Evolutionary conservation across 2,329 filamentous ascomycete genomes (phyloP).

Genomic region (Calonectria pseudoreteaudii): DNA sequence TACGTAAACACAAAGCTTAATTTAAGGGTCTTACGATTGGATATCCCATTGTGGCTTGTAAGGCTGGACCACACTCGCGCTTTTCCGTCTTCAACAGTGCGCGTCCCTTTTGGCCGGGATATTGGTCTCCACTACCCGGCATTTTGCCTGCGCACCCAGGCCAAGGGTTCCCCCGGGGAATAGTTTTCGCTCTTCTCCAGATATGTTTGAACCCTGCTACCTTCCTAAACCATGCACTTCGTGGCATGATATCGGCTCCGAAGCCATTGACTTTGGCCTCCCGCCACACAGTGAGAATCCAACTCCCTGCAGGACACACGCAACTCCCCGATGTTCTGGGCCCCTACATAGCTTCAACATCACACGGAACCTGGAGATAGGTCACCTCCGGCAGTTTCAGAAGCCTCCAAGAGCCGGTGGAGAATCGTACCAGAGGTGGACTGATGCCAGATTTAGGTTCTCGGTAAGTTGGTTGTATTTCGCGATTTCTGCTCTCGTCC

Average conservation of each 20-base stretch:
- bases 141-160: background rate
- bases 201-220: background rate
- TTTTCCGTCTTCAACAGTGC: background rate
- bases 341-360: background rate
- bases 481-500: background rate
- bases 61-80: background rate
- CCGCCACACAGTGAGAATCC: background rate
- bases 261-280: background rate
- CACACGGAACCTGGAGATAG: background rate
- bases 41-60: background rate
- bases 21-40: background rate
- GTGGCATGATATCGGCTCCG: background rate
- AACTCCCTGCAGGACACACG: background rate
- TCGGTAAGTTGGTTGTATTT: background rate
- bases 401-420: background rate
- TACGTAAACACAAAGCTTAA: background rate
- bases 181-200: background rate
- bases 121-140: background rate
- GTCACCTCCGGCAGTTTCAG: background rate
- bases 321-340: background rate
- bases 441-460: background rate
- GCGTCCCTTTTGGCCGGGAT: background rate
- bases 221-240: background rate
- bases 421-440: conserved; percentile 11
- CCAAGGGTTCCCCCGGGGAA: background rate